phyloP scores from a whole-genome alignment of 1,139 yeast species.

The Nakaseomyces kungkrabaensis region DNA sequence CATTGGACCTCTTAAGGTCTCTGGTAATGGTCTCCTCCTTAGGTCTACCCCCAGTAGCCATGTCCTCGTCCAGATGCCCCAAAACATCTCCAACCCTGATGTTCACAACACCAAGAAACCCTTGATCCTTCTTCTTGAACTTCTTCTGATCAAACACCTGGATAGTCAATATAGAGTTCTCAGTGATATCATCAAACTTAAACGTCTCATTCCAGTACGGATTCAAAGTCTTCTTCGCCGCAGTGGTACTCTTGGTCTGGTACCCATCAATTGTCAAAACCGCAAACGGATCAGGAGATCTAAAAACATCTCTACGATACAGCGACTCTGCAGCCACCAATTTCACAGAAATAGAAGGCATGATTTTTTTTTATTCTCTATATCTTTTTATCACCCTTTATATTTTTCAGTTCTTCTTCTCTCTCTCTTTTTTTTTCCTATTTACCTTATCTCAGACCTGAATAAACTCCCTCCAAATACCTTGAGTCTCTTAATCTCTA shows the following conservation, averaged over 20 bases:
- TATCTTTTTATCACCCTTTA: background rate
- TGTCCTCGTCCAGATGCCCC: slow-evolving; percentile 41
- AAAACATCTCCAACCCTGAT: slow-evolving; percentile 83
- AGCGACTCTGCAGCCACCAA: slow-evolving; percentile 95
- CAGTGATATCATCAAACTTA: slow-evolving; percentile 57
- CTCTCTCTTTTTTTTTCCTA: too few relatives aligned
- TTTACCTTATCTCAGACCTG: too few relatives aligned
- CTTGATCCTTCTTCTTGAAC: slow-evolving; percentile 96
- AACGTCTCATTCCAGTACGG: slow-evolving; percentile 98
- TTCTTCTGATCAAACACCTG: slow-evolving; percentile 96
- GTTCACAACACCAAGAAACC: slow-evolving; percentile 95
- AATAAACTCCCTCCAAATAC: too few relatives aligned
- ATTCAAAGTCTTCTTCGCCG: slow-evolving; percentile 85
- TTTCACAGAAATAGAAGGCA: slow-evolving; percentile 45
- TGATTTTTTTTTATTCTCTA: background rate
- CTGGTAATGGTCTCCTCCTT: slow-evolving; percentile 85
- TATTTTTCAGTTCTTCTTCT: too few relatives aligned
- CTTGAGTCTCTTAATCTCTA: too few relatives aligned
- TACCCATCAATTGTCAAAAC: slow-evolving; percentile 94
- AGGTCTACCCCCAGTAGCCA: slow-evolving; percentile 25
- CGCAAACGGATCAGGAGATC: slow-evolving; percentile 96
- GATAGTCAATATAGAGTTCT: slow-evolving; percentile 78
- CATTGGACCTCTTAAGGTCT: slow-evolving; percentile 85
- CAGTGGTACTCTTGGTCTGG: slow-evolving; percentile 89
- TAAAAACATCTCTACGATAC: slow-evolving; percentile 87